Conservation (phyloP, 73 alveolate species). For the Uronychia setigera region DNA sequence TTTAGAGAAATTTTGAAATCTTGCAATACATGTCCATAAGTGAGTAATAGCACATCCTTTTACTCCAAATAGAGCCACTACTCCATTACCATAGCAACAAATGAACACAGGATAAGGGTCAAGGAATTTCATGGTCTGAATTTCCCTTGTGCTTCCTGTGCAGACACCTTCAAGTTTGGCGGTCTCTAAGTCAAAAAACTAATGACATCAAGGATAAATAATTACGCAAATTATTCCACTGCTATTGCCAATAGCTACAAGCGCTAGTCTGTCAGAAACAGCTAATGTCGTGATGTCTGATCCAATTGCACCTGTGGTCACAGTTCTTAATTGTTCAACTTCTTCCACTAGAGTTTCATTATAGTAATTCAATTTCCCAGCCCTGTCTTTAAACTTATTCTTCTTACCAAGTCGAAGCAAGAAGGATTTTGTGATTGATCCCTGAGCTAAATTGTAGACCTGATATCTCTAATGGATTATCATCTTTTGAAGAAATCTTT, state of each 20-base stretch:
- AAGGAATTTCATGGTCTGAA: constrained; percentile 72
- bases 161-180: constrained; percentile 91
- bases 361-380: not conserved
- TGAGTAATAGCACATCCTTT: constrained; percentile 34
- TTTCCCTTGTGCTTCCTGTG: constrained; percentile 72
- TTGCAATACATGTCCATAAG: not conserved
- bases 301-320: not conserved
- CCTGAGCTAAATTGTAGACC: not conserved
- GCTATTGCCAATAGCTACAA: constrained; percentile 95
- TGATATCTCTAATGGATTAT: not conserved
- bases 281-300: constrained; percentile 62
- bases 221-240: constrained; percentile 76
- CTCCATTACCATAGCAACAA: constrained; percentile 75
- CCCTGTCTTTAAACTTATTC: not conserved
- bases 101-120: constrained; percentile 92
- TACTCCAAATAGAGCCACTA: constrained; percentile 66
- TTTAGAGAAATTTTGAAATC: not conserved
- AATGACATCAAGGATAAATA: not conserved
- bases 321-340: not conserved
- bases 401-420: not conserved
- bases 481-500: not conserved
- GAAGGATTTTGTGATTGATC: not conserved
- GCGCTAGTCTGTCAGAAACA: constrained; percentile 74
- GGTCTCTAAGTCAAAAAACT: constrained; percentile 94
- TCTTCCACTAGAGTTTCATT: not conserved